phyloP scores from a whole-genome alignment of 1,139 yeast genomes.

The Pichia sp. region DNA sequence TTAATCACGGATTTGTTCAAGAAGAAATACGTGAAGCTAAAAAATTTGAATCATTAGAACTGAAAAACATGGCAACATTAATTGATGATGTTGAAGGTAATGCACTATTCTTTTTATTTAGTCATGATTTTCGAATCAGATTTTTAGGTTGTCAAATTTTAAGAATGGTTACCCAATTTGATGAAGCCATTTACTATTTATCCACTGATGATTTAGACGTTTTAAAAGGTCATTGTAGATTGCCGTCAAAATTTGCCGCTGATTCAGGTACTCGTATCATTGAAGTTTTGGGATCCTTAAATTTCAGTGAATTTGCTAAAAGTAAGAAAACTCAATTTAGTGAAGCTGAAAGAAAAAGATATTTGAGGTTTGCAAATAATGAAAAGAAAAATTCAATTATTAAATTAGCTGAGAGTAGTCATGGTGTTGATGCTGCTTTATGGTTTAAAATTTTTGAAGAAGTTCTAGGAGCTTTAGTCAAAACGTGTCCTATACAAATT shows the following conservation, averaged over 20 bases:
- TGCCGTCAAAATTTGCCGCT: conserved; percentile 69
- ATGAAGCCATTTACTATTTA: conserved; percentile 62
- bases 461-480: conserved; percentile 65
- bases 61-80: conserved; percentile 73
- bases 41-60: conserved; percentile 56
- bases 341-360: conserved; percentile 71
- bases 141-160: conserved; percentile 69
- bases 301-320: conserved; percentile 58
- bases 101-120: conserved; percentile 84
- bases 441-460: conserved; percentile 90
- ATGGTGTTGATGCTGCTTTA: conserved; percentile 90
- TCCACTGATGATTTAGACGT: conserved; percentile 30
- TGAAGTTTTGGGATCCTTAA: conserved; percentile 66
- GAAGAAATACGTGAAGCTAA: conserved; percentile 28
- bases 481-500: conserved; percentile 84
- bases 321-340: conserved; percentile 60
- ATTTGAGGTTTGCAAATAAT: conserved; percentile 56
- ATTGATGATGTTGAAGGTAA: conserved; percentile 95
- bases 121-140: conserved; percentile 74
- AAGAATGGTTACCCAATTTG: conserved; percentile 75
- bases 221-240: conserved; percentile 37
- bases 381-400: conserved; percentile 56
- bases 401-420: conserved; percentile 79
- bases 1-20: conserved; percentile 28
- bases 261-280: conserved; percentile 74